Conservation (phyloP, 2,329 filamentous ascomycete species). For the Nigrograna mackinnonii region DNA sequence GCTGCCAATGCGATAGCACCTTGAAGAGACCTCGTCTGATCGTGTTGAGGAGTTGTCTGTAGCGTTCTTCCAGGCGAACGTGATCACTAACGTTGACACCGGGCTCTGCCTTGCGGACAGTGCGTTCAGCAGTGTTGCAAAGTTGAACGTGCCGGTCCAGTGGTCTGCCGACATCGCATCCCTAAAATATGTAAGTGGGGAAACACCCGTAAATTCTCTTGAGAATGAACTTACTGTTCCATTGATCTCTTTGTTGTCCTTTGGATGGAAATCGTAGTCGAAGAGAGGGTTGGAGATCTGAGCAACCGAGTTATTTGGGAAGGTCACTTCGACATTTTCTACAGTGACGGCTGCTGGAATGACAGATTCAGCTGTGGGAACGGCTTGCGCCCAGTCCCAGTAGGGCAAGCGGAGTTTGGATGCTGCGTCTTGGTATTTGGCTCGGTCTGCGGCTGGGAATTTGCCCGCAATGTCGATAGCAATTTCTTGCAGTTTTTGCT, state of each 20-base stretch:
- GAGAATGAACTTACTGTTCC: conserved; percentile 50
- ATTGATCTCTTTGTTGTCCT: conserved; percentile 52
- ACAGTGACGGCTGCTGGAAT: conserved; percentile 37
- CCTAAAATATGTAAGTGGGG: no score
- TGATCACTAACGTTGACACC: conserved; percentile 12
- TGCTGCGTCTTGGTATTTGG: conserved; percentile 41
- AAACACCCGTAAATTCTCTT: no score
- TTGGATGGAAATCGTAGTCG: conserved; percentile 48
- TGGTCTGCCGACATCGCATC: no score
- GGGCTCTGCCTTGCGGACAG: conserved; percentile 9
- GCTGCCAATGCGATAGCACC: conserved; percentile 17
- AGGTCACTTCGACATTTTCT: conserved; percentile 40
- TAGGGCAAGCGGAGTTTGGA: conserved; percentile 42
- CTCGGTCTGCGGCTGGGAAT: conserved; percentile 35
- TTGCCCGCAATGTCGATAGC: conserved; percentile 39
- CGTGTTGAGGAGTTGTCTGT: conserved; percentile 4
- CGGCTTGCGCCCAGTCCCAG: conserved; percentile 48
- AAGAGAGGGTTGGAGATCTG: conserved; percentile 42
- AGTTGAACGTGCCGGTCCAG: no score
- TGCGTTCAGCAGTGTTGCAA: conserved; percentile 51
- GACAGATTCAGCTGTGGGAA: conserved; percentile 28
- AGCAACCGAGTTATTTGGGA: conserved; percentile 29
- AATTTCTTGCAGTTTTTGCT: conserved; percentile 42
- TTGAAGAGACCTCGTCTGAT: conserved; percentile 13
- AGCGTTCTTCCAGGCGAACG: conserved; percentile 6